Evolutionary conservation across 202 grass and related monocot species (phyloP).

Genomic region (Carex arenaria): DNA sequence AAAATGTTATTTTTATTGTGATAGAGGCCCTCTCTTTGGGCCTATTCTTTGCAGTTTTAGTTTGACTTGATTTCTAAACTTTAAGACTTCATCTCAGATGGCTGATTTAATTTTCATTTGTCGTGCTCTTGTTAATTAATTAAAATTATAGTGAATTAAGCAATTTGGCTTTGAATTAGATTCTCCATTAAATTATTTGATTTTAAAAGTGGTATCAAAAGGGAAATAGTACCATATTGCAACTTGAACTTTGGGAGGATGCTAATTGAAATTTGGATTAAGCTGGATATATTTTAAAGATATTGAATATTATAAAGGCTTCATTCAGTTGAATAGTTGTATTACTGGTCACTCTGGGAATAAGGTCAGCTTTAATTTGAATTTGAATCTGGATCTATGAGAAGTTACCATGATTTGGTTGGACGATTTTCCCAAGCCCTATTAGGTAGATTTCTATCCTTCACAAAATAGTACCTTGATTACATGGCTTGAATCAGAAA

Average conservation of each 20-base stretch:
- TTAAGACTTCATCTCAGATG: conserved; percentile 5
- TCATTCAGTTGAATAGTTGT: not conserved
- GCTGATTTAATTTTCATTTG: conserved; percentile 2
- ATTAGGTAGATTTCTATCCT: not conserved
- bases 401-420: not conserved
- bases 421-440: not conserved
- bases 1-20: conserved; percentile 15
- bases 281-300: not conserved
- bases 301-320: not conserved
- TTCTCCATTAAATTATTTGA: conserved; percentile 5
- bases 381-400: not conserved
- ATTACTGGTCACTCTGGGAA: not conserved
- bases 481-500: not conserved
- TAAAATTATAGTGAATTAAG: conserved; percentile 2
- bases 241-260: conserved; percentile 5
- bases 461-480: not conserved
- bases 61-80: conserved; percentile 2
- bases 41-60: not conserved
- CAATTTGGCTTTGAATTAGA: conserved; percentile 22
- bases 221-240: not conserved
- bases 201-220: not conserved
- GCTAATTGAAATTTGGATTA: not conserved
- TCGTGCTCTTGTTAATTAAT: not conserved
- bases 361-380: not conserved
- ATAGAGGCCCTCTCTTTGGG: not conserved